Evolutionary conservation across 1,139 yeast genomes (phyloP), one percentile per base, ranked within the genome.

Genomic region (Scheffersomyces cryptocercus): DNA sequence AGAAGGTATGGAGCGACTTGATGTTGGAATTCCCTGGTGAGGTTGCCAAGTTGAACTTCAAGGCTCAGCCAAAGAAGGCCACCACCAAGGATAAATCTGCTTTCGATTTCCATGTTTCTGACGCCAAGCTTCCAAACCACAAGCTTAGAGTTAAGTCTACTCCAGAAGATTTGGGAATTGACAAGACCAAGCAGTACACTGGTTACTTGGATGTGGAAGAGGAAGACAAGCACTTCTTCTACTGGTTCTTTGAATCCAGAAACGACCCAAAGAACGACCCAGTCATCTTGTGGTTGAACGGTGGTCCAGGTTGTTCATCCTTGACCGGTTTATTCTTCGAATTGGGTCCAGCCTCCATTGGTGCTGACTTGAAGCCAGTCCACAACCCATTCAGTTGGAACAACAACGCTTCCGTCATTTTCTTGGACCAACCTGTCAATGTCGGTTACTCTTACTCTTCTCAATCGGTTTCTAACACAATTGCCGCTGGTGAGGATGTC

Each of bases 361-460:
- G 78, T 54, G 62, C 77, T 29, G 77, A 84, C 46, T 69, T 86
- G 55, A 80, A 83, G 59, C 95, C 95, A 28, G 79, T 83, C 43
- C 73, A 71, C 67, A 89, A 89, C 70, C 91, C 91, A 37, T 70
- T 80, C 67, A 79, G 96, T 10, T 90, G 97, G 97, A 90, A 89
- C 67, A 73, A 80, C 53, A 89, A 89, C 59, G 97, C 97, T 20
- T 81, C 93, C 13, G 93, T 90, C 35, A 88, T 91, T 60, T 91
- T 88, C 75, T 78, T 91, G 58, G 98, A 91, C 67, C 97, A 90
- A 68, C 98, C 98, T 2, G 96, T 90, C 43, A 88, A 89, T 50
- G 96, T 88, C 41, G 98, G 97, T 38, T 90, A 83, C 70, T 89
- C 97, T 6, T 90, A 89, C 68, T 85, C 95, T 13, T 68, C 75